A percentile compares a stretch with the other conserved stretches of the same genome.
Evolutionary conservation across 225 moss, liverwort and hornwort species (phyloP).

Genomic region (Physcomitrium patens): DNA sequence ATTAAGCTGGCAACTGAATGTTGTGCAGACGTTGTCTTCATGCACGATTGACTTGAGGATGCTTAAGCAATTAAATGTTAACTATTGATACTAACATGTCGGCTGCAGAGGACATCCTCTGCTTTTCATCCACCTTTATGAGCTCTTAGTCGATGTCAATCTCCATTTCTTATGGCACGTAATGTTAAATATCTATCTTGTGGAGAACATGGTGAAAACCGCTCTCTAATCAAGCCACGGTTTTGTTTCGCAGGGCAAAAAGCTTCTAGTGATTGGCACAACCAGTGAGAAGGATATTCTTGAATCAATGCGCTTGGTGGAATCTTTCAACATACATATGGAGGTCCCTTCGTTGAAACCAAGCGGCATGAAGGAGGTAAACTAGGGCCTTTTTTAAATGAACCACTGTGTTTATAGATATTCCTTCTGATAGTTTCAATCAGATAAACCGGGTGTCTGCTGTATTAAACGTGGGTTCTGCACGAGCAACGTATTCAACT

Average conservation of each 20-base stretch:
- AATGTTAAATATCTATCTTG: not conserved
- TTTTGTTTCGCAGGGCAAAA: constrained; percentile 58
- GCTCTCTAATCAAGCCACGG: not conserved
- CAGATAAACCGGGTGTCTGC: not conserved
- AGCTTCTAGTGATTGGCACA: constrained; percentile 71
- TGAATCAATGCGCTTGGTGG: constrained; percentile 51
- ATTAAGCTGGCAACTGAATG: not conserved
- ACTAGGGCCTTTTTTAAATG: not conserved
- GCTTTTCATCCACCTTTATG: not conserved
- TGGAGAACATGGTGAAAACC: not conserved
- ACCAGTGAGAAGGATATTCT: constrained; percentile 54
- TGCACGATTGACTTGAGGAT: not conserved
- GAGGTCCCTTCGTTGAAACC: constrained; percentile 58
- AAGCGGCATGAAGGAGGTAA: constrained; percentile 51
- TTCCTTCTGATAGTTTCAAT: not conserved
- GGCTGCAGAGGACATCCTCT: not conserved
- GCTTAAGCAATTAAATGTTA: not conserved
- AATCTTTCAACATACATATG: constrained; percentile 65
- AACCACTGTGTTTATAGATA: not conserved
- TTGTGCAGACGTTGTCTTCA: not conserved
- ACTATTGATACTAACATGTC: not conserved
- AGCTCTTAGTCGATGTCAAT: not conserved
- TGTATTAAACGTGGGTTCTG: not conserved
- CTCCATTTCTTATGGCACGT: not conserved
- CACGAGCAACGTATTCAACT: not conserved